phyloP scores from a whole-genome alignment of 2,329 filamentous ascomycete genomes.

The Decorospora gaudefroyi region DNA sequence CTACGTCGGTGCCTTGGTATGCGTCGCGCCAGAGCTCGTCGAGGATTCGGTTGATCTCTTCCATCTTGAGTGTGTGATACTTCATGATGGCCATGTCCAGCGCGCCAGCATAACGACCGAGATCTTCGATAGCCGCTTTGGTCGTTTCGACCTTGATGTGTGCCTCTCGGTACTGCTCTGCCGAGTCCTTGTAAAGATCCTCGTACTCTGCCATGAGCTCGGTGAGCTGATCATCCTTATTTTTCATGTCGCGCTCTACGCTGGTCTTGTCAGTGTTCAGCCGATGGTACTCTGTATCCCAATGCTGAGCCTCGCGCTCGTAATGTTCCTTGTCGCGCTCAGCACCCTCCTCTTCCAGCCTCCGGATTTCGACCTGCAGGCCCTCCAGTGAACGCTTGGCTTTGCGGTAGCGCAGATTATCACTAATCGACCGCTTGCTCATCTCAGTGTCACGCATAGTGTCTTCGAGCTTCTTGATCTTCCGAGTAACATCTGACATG shows the following conservation, averaged over 20 bases:
- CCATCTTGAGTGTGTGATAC: slow-evolving; percentile 96
- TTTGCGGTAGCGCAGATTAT: slow-evolving; percentile 86
- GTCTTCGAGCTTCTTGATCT: slow-evolving; percentile 76
- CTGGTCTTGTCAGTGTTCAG: slow-evolving; percentile 73
- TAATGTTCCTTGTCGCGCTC: slow-evolving; percentile 80
- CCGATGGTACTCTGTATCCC: slow-evolving; percentile 69
- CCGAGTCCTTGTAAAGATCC: slow-evolving; percentile 83
- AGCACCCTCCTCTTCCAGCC: slow-evolving; percentile 78
- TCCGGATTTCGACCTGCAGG: slow-evolving; percentile 70
- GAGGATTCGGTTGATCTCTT: slow-evolving; percentile 93
- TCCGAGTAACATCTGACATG: slow-evolving; percentile 66
- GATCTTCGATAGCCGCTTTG: slow-evolving; percentile 88
- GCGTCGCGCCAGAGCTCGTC: slow-evolving; percentile 97
- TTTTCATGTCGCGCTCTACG: slow-evolving; percentile 77
- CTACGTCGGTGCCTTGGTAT: slow-evolving; percentile 95
- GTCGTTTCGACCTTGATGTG: slow-evolving; percentile 91
- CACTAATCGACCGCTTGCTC: slow-evolving; percentile 82
- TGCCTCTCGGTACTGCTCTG: slow-evolving; percentile 77
- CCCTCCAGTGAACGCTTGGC: slow-evolving; percentile 69
- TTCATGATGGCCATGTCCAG: slow-evolving; percentile 97
- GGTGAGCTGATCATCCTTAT: slow-evolving; percentile 79
- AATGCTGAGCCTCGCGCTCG: slow-evolving; percentile 67
- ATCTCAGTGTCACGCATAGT: slow-evolving; percentile 78
- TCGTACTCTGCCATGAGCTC: slow-evolving; percentile 79
- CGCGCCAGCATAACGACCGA: slow-evolving; percentile 78